Percentiles rank a stretch among this genome's conserved stretches.
Conservation (phyloP, 148 eudicot genomes). For the Camellia sinensis region DNA sequence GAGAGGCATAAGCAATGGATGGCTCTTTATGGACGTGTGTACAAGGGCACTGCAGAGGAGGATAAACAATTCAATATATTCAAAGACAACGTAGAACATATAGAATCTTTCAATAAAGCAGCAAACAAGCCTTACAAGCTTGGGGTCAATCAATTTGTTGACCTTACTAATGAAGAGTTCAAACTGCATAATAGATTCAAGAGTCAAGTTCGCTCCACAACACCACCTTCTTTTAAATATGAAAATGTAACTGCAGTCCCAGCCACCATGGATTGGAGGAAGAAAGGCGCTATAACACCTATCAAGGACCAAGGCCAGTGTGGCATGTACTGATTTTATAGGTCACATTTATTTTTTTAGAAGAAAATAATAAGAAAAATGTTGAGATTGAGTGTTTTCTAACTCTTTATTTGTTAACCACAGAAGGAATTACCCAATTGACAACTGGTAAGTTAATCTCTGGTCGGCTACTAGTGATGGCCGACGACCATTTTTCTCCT, state of each 20-base stretch:
- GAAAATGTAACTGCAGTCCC: slow-evolving; percentile 1
- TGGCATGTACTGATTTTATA: not conserved
- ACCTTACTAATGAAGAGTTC: slow-evolving; percentile 12
- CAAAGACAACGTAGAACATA: not conserved
- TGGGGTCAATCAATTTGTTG: slow-evolving; percentile 5
- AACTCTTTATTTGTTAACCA: not conserved
- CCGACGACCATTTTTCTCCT: too few species aligned
- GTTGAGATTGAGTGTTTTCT: not conserved
- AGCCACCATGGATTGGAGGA: not conserved
- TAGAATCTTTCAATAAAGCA: not conserved
- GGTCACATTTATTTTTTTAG: not conserved
- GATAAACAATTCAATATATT: not conserved
- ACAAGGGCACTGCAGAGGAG: slow-evolving; percentile 5
- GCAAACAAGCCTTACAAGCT: not conserved
- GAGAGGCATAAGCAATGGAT: slow-evolving; percentile 13
- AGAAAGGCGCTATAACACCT: slow-evolving; percentile 10
- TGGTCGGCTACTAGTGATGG: too few species aligned
- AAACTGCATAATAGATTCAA: not conserved
- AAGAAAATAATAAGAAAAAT: not conserved
- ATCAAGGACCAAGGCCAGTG: slow-evolving; percentile 21
- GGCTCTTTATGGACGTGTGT: slow-evolving; percentile 6
- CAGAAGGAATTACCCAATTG: too few species aligned
- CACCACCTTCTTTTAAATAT: not conserved
- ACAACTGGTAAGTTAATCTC: too few species aligned
- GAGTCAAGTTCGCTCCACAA: not conserved